Percentiles rank a stretch among this genome's conserved stretches.
These are phyloP conservation scores for Skeletonema marinoi DNA, from an alignment of 108 stramenopile species.

Conservation along the genomic window DNA sequence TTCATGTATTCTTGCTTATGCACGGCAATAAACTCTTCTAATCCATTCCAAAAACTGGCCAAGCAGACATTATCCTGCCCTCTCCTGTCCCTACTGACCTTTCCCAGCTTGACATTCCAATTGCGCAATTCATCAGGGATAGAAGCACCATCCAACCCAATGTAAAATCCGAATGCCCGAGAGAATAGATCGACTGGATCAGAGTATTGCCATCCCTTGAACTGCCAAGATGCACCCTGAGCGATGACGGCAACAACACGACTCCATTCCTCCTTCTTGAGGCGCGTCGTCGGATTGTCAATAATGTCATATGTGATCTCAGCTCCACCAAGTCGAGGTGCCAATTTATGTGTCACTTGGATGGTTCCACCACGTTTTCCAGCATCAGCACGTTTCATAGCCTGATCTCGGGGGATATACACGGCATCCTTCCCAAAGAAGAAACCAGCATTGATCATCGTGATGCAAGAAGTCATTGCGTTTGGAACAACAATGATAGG, in stretches of 20 bases:
- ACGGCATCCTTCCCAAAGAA: constrained; percentile 83
- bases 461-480: constrained; percentile 89
- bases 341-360: constrained; percentile 56
- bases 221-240: constrained; percentile 95
- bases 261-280: constrained; percentile 87
- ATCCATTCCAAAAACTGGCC: constrained; percentile 86
- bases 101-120: constrained; percentile 72
- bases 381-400: constrained; percentile 51
- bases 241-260: constrained; percentile 93
- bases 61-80: constrained; percentile 80
- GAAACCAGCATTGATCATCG: constrained; percentile 86
- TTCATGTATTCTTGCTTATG: constrained; percentile 69
- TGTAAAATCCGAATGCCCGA: constrained; percentile 73
- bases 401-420: constrained; percentile 73
- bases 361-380: constrained; percentile 51
- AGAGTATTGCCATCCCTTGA: constrained; percentile 93
- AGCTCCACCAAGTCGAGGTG: constrained; percentile 60
- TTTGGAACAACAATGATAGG: constrained; percentile 96
- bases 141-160: constrained; percentile 79
- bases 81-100: constrained; percentile 80
- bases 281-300: constrained; percentile 80
- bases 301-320: constrained; percentile 86
- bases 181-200: constrained; percentile 85
- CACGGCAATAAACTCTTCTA: constrained; percentile 85
- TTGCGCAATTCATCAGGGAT: constrained; percentile 63